Evolutionary conservation across 2,329 filamentous ascomycete genomes (phyloP), one percentile per base, ranked within the genome.

Genomic region (Laburnicola sp.): DNA sequence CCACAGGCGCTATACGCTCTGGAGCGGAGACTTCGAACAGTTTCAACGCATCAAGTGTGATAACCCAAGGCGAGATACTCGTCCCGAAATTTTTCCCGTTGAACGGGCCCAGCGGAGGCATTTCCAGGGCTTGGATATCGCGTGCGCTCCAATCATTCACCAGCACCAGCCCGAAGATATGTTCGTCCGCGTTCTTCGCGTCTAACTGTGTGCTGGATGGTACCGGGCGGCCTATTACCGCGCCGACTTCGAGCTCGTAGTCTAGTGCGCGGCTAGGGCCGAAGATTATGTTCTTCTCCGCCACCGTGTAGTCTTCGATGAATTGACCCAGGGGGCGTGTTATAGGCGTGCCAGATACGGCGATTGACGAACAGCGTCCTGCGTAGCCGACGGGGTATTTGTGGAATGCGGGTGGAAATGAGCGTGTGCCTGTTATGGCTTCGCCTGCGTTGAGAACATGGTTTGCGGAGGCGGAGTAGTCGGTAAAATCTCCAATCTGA

Each of bases 81-180:
- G 83, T 86, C 5, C 76, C 78, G 37, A 86, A 84, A 28, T 78
- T 80, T 64, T 87, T 87, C 2, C 79, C 77, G 44, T 85, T 84
- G 47, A 86, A 76, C 0, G 84, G 84, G 0, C 84, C 84, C 0
- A 86, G 69, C 0, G 83, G 83, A 2, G 73, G 31, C 82, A 86
- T 86, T 58, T 86, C 84, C 22, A 82, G 72, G 0, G 70, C 77
- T 64, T 86, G 84, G 21, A 87, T 82, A 62, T 86, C 84, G 16
- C 83, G 75, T 21, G 82, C 80, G 16, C 54, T 80, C 84, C 84
- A 87, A 54, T 86, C 83, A 55, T 86, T 86, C 9, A 86, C 61
- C 31, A 87, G 68, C 0, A 84, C 79, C 11, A 85, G 73, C 0
- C 84, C 84, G 63, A 86, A 86, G 11, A 86, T 82, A 56, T 86